Conservation (phyloP, 2,329 filamentous ascomycete species). For the Microdochium bolleyi region DNA sequence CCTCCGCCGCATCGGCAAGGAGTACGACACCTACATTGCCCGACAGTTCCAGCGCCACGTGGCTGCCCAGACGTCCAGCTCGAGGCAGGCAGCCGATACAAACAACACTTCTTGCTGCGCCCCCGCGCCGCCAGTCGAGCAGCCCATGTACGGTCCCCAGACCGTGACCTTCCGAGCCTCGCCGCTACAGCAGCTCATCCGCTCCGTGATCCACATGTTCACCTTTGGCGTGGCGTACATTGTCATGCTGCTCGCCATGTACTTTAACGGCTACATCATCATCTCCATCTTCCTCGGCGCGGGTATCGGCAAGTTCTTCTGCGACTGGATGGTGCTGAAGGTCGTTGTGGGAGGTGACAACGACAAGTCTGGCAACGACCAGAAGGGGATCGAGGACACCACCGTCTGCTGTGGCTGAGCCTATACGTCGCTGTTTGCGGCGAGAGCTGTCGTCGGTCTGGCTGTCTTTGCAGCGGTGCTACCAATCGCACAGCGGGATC, state of each 20-base stretch:
- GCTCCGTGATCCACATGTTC: constrained; percentile 28
- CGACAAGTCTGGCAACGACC: constrained; percentile 8
- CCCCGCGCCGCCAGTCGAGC: constrained; percentile 7
- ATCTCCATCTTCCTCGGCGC: constrained; percentile 37
- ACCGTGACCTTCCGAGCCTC: constrained; percentile 27
- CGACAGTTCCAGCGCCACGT: constrained; percentile 28
- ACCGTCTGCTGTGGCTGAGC: constrained; percentile 36
- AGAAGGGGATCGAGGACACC: constrained; percentile 32
- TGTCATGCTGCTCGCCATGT: constrained; percentile 36
- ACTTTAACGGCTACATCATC: constrained; percentile 36
- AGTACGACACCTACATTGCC: constrained; percentile 31
- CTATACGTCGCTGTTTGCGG: not conserved
- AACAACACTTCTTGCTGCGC: constrained; percentile 6
- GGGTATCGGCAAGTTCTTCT: constrained; percentile 44
- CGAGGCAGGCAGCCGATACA: constrained; percentile 2
- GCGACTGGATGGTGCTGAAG: constrained; percentile 40
- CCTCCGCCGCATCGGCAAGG: constrained; percentile 29
- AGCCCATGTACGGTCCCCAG: constrained; percentile 6
- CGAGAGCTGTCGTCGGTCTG: not conserved
- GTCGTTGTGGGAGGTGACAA: constrained; percentile 21
- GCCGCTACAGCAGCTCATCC: constrained; percentile 29
- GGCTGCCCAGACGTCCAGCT: constrained; percentile 13
- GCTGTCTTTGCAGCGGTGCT: too few relatives aligned
- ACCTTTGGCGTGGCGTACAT: constrained; percentile 34
- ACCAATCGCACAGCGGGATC: too few relatives aligned